A percentile compares a stretch with the other conserved stretches of the same genome.
These are phyloP conservation scores for Lomentospora prolificans DNA, from an alignment of 2,329 filamentous ascomycete species.

Conservation along the genomic window DNA sequence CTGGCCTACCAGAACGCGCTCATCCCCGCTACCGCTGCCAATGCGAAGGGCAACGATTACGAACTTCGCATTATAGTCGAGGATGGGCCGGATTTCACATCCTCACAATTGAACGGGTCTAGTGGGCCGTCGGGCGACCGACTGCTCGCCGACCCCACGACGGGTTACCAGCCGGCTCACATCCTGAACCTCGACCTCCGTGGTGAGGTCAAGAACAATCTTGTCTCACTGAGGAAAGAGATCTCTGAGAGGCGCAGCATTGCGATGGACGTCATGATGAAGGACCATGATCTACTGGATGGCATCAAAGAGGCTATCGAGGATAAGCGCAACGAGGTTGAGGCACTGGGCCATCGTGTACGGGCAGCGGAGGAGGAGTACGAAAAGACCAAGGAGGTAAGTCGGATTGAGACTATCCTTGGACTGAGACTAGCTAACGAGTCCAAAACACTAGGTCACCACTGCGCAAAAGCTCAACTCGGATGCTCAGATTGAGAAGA, in stretches of 20 bases:
- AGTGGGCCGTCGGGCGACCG: slow-evolving; percentile 51
- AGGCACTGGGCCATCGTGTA: slow-evolving; percentile 80
- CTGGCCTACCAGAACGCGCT: slow-evolving; percentile 88
- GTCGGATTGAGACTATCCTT: background rate
- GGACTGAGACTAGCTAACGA: background rate
- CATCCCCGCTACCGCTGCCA: slow-evolving; percentile 73
- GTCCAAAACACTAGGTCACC: slow-evolving; percentile 38
- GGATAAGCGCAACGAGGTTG: slow-evolving; percentile 87
- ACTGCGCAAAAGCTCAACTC: slow-evolving; percentile 79
- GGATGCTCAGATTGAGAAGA: slow-evolving; percentile 93
- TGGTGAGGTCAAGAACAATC: slow-evolving; percentile 68
- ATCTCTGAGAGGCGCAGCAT: slow-evolving; percentile 79
- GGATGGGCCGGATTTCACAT: slow-evolving; percentile 65
- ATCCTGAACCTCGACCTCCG: slow-evolving; percentile 83
- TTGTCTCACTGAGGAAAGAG: slow-evolving; percentile 73
- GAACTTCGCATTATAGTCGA: slow-evolving; percentile 79
- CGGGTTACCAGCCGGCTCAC: slow-evolving; percentile 82
- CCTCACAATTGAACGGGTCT: slow-evolving; percentile 43
- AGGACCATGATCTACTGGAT: slow-evolving; percentile 86
- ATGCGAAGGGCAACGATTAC: slow-evolving; percentile 76
- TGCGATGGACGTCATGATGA: slow-evolving; percentile 84
- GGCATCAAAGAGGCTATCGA: slow-evolving; percentile 95
- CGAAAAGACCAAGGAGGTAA: slow-evolving; percentile 77
- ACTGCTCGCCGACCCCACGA: slow-evolving; percentile 69
- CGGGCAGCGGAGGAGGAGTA: slow-evolving; percentile 87